Base-by-base conservation (phyloP, 805 yeast genomes). In the Kodamaea neixiangensis region DNA sequence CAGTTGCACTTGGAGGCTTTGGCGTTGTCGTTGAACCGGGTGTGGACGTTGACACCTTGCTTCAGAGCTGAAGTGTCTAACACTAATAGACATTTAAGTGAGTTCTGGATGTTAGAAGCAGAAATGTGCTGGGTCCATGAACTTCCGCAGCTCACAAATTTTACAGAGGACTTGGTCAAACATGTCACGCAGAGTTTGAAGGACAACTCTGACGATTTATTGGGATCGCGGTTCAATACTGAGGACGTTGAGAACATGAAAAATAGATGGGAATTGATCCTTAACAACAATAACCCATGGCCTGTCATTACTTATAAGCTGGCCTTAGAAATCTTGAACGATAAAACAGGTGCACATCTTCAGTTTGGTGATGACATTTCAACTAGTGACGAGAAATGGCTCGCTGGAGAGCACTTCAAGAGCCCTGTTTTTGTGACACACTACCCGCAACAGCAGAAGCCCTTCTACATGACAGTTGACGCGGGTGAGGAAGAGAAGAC, bases 51-150 rank as follows among this genome's bases (percentile, higher is more conserved):
- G 19, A 77, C 91, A 0, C 99, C 99, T 1, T 89, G 97, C 51
- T 94, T 94, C 65, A 76, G 99, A 55, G 98, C 99, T 0, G 99
- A 94, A 62, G 80, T 80, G 46, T 87, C 96, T 51, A 92, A 90
- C 62, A 94, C 99, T 0, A 88, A 84, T 60, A 77, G 99, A 47
- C 99, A 94, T 66, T 69, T 94, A 52, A 81, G 93, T 52, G 99
- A 94, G 67, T 94, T 94, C 66, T 94, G 97, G 97, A 92, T 94
- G 97, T 69, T 94, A 2, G 99, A 94, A 67, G 96, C 91, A 0
- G 99, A 94, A 64, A 67, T 90, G 17, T 83, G 89, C 7, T 88
- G 87, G 65, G 68, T 87, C 1, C 74, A 76, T 4, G 67, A 73
- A 11, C 78, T 92, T 5, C 62, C 64, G 3, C 86, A 86, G 53